Conservation (phyloP, 139 green algal genomes). For the Penium margaritaceum region DNA sequence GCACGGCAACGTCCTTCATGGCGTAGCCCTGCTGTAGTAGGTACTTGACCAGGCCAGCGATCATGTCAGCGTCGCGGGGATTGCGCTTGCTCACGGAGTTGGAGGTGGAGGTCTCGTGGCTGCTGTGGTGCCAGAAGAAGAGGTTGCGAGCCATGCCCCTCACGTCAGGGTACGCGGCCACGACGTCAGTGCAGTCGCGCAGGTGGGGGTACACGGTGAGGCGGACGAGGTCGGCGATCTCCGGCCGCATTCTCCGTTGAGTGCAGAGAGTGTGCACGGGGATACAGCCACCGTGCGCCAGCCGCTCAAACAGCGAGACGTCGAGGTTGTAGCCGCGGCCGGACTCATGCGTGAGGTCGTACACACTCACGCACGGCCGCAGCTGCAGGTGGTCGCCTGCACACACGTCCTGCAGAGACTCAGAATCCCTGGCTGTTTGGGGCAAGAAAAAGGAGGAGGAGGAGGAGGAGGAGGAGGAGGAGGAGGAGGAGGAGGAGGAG, state of each 20-base stretch:
- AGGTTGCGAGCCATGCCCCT: conserved; percentile 38
- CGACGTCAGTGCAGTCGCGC: conserved; percentile 32
- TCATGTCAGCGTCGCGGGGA: conserved; percentile 53
- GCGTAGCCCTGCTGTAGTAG: conserved; percentile 59
- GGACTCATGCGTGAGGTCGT: conserved; percentile 51
- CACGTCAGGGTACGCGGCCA: conserved; percentile 13
- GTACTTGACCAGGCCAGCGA: conserved; percentile 49
- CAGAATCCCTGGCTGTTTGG: too few relatives aligned
- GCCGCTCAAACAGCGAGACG: conserved; percentile 73
- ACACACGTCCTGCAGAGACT: too few relatives aligned
- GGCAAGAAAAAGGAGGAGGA: too few relatives aligned
- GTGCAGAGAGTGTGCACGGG: conserved; percentile 52
- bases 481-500: too few relatives aligned
- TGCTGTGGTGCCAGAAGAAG: conserved; percentile 59
- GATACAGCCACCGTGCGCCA: too few relatives aligned
- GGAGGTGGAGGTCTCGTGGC: conserved; percentile 55
- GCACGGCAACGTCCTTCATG: conserved; percentile 56
- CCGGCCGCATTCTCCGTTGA: conserved; percentile 69
- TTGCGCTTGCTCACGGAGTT: conserved; percentile 60
- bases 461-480: too few relatives aligned
- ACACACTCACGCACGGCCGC: conserved; percentile 63
- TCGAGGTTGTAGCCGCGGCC: conserved; percentile 38
- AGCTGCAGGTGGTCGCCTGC: conserved; percentile 63
- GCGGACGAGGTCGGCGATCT: conserved; percentile 49
- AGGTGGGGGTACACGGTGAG: conserved; percentile 52